Base-by-base conservation (phyloP, 345 rosid genomes). In the Eucalyptus sideroxylon region DNA sequence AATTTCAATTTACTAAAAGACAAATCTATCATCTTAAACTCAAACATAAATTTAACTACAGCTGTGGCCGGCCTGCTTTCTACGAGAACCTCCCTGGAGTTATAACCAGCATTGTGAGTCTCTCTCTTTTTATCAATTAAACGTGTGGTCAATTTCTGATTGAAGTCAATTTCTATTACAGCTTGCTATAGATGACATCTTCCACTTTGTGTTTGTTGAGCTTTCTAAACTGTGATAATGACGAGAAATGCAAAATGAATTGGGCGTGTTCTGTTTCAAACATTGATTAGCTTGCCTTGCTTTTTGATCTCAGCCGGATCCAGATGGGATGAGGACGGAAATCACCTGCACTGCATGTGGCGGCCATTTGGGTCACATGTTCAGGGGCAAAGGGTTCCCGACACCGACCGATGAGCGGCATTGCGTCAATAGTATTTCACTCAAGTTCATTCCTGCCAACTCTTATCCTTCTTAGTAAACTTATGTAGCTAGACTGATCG, bases 51-150 rank as follows among this genome's bases (percentile, higher is more conserved):
- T 98, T 98, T 42, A 89, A 97, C 62, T 96, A 97, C 5, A 95
- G 98, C 65, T 97, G 98, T 85, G 98, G 99, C 72, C 97, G 98
- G 98, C 99, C 99, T 26, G 98, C 99, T 91, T 97, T 98, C 92
- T 97, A 65, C 40, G 98, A 98, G 53, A 98, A 98, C 50, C 93
- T 98, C 50, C 98, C 98, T 0, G 97, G 98, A 80, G 98, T 98
- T 86, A 98, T 98, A 34, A 95, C 93, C 89, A 49, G 96, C 88
- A 93, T 3, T 1, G 98, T 98, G 90, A 94, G 95, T 88, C 88
- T 88, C 69, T n/a, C n/a, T 86, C 40, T 37, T 24, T 14, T 26
- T 56, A 10, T 72, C 67, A 37, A 37, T 16, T 9, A 37, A 72
- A 72, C 45, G 4, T 9, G 26, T 37, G 45, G 45, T 72, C 82